Evolutionary conservation across 345 rosid species (phyloP), one percentile per base, ranked within the genome.

Genomic region (Theobroma cacao): DNA sequence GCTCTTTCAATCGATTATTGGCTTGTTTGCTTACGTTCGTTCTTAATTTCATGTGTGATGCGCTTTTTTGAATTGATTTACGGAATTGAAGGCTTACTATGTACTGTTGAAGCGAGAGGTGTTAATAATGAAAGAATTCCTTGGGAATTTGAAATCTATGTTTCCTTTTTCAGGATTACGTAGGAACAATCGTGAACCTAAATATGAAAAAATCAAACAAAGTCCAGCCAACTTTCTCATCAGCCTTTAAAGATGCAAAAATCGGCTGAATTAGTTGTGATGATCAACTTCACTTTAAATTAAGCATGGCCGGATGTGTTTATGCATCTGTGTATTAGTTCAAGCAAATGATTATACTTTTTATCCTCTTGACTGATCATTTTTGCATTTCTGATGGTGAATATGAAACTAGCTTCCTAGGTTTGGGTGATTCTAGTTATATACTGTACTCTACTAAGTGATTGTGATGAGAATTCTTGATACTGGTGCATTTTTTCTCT

Each of bases 351-450:
- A 7, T 17, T 47, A 3, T 28, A 28, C 56, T 28, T 69, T n/a
- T 9, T 17, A 30, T 69, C 17, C 55, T 15, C 40, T 30, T 69
- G 15, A 65, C 22, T 17, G 38, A 2, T 62, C 38, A 17, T 15
- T 62, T 31, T 62, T 62, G 28, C 71, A 38, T 65, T 65, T 65
- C 58, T 69, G 7, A 45, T 43, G 55, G 73, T 26, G 36, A 70
- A 30, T 48, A 7, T 68, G 24, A 52, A 30, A 48, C 17, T 70
- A 17, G 28, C 65, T 70, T 50, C 50, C 26, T 71, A 6, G 18
- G 24, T 52, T 52, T 33, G 43, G 43, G 30, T 62, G 67, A 31
- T 31, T 61, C n/a, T 30, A 31, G 9, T 61, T 61, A 14, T n/a
- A 61, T 9, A 6, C 45, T 41, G 7, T 41, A 41, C 45, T 41